These are phyloP conservation scores for Pseudogymnoascus verrucosus DNA, from an alignment of 2,329 filamentous ascomycete species.

Conservation along the genomic window DNA sequence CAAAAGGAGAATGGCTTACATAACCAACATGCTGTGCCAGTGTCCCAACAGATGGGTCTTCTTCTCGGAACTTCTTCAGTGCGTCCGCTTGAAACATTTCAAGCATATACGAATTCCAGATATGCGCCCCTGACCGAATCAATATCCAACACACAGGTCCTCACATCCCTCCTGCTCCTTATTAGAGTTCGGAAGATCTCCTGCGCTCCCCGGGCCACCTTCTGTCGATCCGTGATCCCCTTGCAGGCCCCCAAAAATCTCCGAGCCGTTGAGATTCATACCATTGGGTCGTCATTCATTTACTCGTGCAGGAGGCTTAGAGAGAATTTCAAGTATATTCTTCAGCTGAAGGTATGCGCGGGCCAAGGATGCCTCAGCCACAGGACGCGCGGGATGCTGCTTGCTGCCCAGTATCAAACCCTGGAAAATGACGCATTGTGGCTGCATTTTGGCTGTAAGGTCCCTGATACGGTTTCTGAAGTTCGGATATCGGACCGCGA, in stretches of 20 bases:
- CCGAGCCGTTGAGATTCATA: not conserved
- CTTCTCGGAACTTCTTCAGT: not conserved
- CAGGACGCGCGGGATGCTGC: not conserved
- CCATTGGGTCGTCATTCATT: conserved; percentile 5
- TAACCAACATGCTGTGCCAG: not conserved
- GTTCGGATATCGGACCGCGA: not conserved
- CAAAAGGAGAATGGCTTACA: not conserved
- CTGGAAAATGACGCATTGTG: not conserved
- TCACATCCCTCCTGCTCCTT: not conserved
- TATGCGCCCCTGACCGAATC: not conserved
- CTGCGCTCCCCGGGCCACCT: not conserved
- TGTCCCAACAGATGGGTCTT: too few relatives aligned
- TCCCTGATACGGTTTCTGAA: not conserved
- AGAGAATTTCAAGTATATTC: not conserved
- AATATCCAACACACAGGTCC: not conserved
- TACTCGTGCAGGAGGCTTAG: conserved; percentile 1
- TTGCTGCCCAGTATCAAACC: not conserved
- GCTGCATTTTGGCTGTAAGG: not conserved
- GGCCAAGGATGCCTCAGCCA: not conserved
- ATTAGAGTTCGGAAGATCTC: not conserved
- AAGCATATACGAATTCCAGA: not conserved
- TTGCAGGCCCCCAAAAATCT: not conserved
- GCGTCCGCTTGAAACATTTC: not conserved
- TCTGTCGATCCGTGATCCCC: not conserved
- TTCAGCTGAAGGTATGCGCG: not conserved